Conservation (phyloP, 2,329 filamentous ascomycete species). For the Alternaria ventricosa region DNA sequence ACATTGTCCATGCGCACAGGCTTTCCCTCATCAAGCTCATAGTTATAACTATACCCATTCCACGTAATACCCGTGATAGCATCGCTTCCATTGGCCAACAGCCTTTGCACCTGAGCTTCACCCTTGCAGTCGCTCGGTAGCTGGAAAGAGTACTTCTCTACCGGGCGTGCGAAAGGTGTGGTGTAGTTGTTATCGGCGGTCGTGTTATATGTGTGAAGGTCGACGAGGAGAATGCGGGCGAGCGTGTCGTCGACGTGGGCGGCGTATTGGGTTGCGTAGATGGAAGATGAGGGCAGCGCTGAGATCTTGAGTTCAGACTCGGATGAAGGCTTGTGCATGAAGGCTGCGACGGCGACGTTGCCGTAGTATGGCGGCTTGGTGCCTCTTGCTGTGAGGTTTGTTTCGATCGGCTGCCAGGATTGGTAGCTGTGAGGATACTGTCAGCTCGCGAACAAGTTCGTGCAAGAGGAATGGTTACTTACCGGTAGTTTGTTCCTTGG, state of each 20-base stretch:
- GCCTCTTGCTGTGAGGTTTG: slow-evolving; percentile 56
- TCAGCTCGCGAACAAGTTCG: no score
- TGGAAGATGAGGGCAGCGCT: not conserved
- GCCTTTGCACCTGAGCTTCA: slow-evolving; percentile 52
- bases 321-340: slow-evolving; percentile 46
- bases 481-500: slow-evolving; percentile 68
- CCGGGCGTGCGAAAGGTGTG: slow-evolving; percentile 35
- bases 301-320: not conserved
- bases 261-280: slow-evolving; percentile 44
- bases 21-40: slow-evolving; percentile 61
- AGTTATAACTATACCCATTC: slow-evolving; percentile 68
- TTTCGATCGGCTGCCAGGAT: slow-evolving; percentile 66
- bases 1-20: slow-evolving; percentile 64
- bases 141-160: slow-evolving; percentile 52
- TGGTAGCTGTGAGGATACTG: not conserved
- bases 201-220: slow-evolving; percentile 59
- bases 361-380: slow-evolving; percentile 72
- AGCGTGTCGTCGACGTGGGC: slow-evolving; percentile 61
- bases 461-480: no score
- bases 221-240: slow-evolving; percentile 60
- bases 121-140: slow-evolving; percentile 32
- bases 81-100: slow-evolving; percentile 68
- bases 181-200: slow-evolving; percentile 10
- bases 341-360: slow-evolving; percentile 62
- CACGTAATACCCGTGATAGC: slow-evolving; percentile 67